Base-by-base conservation (phyloP, 225 moss, liverwort and hornwort genomes). In the Thuidium tamariscinum region DNA sequence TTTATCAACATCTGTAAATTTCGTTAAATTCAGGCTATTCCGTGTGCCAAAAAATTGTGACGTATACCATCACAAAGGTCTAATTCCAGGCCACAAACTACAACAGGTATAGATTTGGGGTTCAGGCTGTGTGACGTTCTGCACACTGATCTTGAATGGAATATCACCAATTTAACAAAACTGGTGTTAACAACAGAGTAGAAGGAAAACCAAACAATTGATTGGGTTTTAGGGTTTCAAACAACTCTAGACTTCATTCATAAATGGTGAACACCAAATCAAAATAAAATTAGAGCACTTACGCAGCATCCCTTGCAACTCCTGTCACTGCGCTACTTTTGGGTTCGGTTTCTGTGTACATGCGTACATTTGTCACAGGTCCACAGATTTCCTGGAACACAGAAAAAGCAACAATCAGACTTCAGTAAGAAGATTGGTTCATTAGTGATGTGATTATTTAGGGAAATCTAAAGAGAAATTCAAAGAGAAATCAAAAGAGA, bases 291-390 rank as follows among this genome's bases (percentile, higher is more conserved):
- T n/a, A n/a, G n/a, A n/a, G 87, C 55, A 91, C 97, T 93, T 93
- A 98, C 97, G 93, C 96, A 89, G 99, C 99, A 90, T 99, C 99
- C 62, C 90, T 88, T 69, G 95, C 94, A 88, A 92, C 92, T 5
- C 91, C 93, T 21, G 85, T 75, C 52, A 86, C 91, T 34, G 87
- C 72, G 74, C 89, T 88, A 48, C 84, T 89, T 88, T 89, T 94
- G 51, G 82, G 78, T 86, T 93, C 95, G 8, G 91, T 74, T 80
- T 96, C 98, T 72, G 89, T 92, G 83, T 95, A 95, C 91, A 98
- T 90, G 55, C 95, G 96, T 21, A 96, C 96, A 57, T 91, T 93
- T 85, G 90, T 93, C 34, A 95, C 87, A 65, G 94, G 95, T 36
- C 99, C 97, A 88, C 92, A 91, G 30, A 95, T 92, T 74, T 93